Conservation (phyloP, 768 basidiomycete species). For the Trametes maxima region DNA sequence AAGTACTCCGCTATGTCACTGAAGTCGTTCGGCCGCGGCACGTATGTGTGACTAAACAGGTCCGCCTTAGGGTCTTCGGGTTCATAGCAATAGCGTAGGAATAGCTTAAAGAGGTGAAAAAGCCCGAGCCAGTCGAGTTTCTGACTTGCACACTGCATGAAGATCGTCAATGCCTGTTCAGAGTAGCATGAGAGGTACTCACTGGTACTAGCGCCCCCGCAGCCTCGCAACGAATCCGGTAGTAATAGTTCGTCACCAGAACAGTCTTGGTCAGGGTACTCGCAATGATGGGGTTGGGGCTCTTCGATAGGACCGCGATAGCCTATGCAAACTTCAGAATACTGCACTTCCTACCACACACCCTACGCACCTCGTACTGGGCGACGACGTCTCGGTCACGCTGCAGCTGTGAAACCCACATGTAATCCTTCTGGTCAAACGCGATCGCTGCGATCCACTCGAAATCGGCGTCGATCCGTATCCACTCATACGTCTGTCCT, state of each 20-base stretch:
- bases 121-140: conserved; percentile 86
- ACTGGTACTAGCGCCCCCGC: conserved; percentile 82
- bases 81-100: conserved; percentile 88
- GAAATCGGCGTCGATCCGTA: conserved; percentile 97
- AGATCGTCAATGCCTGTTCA: neutral
- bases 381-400: conserved; percentile 96
- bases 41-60: conserved; percentile 83
- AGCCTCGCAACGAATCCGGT: conserved; percentile 94
- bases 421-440: conserved; percentile 96
- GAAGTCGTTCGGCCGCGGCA: conserved; percentile 96
- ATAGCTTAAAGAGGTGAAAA: conserved; percentile 95
- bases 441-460: conserved; percentile 96
- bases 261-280: conserved; percentile 93
- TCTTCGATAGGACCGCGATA: conserved; percentile 81
- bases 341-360: neutral
- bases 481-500: conserved; percentile 98
- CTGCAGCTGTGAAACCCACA: conserved; percentile 97
- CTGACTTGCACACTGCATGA: conserved; percentile 75
- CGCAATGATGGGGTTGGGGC: conserved; percentile 83
- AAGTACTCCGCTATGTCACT: conserved; percentile 91
- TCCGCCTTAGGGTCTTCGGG: conserved; percentile 82
- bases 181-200: conserved; percentile 31
- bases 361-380: conserved; percentile 80
- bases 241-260: conserved; percentile 94
- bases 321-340: conserved; percentile 57